phyloP scores from a whole-genome alignment of 495 filamentous ascomycete species.

The Penicillium subrubescens region DNA sequence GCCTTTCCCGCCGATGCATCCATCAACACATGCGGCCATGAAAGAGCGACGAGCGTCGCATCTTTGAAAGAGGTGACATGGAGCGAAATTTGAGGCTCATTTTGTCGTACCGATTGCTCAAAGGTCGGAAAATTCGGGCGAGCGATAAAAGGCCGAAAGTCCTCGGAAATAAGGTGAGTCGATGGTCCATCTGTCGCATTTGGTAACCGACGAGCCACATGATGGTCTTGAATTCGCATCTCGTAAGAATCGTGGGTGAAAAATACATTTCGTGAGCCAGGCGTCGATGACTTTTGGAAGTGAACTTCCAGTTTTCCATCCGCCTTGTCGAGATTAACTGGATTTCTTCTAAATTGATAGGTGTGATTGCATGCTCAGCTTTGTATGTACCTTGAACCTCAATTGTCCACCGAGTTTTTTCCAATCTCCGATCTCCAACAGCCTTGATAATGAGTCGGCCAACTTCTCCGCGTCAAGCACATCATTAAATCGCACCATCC shows the following conservation, averaged over 20 bases:
- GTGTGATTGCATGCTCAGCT: neutral
- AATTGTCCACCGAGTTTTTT: constrained; percentile 48
- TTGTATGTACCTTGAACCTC: constrained; percentile 33
- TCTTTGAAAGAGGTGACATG: constrained; percentile 52
- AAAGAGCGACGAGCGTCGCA: constrained; percentile 47
- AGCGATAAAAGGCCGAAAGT: constrained; percentile 17
- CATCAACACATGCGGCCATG: constrained; percentile 50
- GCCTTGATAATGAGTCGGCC: constrained; percentile 35
- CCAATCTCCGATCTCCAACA: constrained; percentile 46
- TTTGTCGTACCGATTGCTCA: neutral
- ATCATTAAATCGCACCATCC: constrained; percentile 46
- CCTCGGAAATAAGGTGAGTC: constrained; percentile 3
- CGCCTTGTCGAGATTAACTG: constrained; percentile 25
- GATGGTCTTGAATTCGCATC: constrained; percentile 34
- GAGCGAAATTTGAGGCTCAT: constrained; percentile 44
- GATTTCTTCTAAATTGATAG: neutral
- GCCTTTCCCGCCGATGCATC: constrained; percentile 44
- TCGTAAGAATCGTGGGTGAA: constrained; percentile 36
- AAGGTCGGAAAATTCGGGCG: constrained; percentile 24
- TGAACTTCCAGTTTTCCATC: constrained; percentile 38
- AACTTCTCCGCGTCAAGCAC: constrained; percentile 49
- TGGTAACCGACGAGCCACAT: constrained; percentile 34
- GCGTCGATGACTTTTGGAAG: constrained; percentile 32
- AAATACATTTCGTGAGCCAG: constrained; percentile 30
- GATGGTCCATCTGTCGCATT: constrained; percentile 15